Percentiles rank a stretch among this genome's conserved stretches.
Evolutionary conservation across 1,284 basidiomycete species (phyloP).

Genomic region (Ceratobasidium papillatum): DNA sequence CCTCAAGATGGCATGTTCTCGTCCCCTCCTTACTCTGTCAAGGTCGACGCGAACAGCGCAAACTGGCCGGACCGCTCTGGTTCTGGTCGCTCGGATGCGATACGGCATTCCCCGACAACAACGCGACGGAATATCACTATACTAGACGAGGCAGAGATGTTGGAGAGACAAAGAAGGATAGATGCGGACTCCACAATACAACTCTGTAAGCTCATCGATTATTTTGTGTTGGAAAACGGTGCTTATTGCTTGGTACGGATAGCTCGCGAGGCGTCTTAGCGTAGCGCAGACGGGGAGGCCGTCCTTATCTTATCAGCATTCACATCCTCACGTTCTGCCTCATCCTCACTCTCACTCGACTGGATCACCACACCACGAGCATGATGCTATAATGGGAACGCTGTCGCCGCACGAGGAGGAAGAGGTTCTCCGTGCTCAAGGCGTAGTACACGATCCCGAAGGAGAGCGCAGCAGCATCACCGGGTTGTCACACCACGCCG

Average conservation of each 20-base stretch:
- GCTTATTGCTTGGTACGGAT: background rate
- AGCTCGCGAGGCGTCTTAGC: conserved; percentile 69
- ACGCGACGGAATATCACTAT: conserved; percentile 60
- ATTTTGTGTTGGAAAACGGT: background rate
- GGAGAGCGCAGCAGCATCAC: conserved; percentile 43
- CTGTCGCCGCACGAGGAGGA: conserved; percentile 46
- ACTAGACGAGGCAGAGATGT: conserved; percentile 70
- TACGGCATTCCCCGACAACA: conserved; percentile 71
- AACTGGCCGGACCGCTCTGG: conserved; percentile 30
- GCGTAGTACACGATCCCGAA: conserved; percentile 41
- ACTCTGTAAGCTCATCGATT: conserved; percentile 57
- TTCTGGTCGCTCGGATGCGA: conserved; percentile 39
- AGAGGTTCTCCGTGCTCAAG: conserved; percentile 33
- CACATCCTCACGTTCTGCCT: background rate
- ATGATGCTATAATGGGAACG: conserved; percentile 40
- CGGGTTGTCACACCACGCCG: background rate
- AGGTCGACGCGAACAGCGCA: conserved; percentile 39
- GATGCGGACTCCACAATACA: conserved; percentile 87
- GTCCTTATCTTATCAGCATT: conserved; percentile 14
- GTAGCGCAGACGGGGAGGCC: conserved; percentile 52
- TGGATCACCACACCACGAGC: conserved; percentile 34
- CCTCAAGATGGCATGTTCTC: conserved; percentile 19
- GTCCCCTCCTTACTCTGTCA: conserved; percentile 30
- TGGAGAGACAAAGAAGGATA: conserved; percentile 83
- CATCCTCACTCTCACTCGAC: conserved; percentile 28